These are phyloP conservation scores for Leishmania turanica DNA, from an alignment of 208 protist genomes.

Conservation along the genomic window DNA sequence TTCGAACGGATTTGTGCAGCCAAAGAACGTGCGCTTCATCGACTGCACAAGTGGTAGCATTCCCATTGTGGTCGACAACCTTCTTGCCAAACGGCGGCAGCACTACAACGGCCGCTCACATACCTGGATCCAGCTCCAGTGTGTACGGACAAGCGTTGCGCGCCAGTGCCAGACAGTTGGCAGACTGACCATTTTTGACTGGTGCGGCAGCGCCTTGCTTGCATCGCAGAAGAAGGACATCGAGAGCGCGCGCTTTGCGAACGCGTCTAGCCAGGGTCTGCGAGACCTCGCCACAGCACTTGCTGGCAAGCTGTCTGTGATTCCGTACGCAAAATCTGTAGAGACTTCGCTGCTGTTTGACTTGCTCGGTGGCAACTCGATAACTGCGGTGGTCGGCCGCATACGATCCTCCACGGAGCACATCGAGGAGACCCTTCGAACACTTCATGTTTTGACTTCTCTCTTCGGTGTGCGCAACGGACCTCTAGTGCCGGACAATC, in stretches of 20 bases:
- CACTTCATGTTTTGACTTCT: constrained; percentile 30
- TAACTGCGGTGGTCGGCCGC: constrained; percentile 42
- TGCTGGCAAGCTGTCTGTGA: constrained; percentile 1
- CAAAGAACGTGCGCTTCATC: constrained; percentile 32
- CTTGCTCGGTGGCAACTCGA: constrained; percentile 54
- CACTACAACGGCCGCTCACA: constrained; percentile 42
- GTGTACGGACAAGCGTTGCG: constrained; percentile 33
- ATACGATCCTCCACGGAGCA: constrained; percentile 25
- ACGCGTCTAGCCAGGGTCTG: constrained; percentile 35
- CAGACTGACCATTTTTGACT: constrained; percentile 50
- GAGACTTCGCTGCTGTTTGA: constrained; percentile 50
- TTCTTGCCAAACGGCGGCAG: constrained; percentile 33
- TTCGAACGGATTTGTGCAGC: constrained; percentile 34
- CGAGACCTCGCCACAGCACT: constrained; percentile 28
- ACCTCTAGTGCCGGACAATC: constrained; percentile 40
- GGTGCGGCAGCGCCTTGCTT: constrained; percentile 38
- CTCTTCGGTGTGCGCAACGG: constrained; percentile 39
- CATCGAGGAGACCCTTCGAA: constrained; percentile 26
- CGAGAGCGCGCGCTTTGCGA: constrained; percentile 52
- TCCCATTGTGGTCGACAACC: constrained; percentile 22
- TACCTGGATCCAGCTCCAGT: constrained; percentile 61
- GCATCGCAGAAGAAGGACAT: constrained; percentile 39
- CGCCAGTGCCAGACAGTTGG: constrained; percentile 40
- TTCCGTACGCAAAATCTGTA: constrained; percentile 39
- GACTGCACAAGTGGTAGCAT: constrained; percentile 37